Base-by-base conservation (phyloP, 306 rosid species). In the Lathyrus aphaca region DNA sequence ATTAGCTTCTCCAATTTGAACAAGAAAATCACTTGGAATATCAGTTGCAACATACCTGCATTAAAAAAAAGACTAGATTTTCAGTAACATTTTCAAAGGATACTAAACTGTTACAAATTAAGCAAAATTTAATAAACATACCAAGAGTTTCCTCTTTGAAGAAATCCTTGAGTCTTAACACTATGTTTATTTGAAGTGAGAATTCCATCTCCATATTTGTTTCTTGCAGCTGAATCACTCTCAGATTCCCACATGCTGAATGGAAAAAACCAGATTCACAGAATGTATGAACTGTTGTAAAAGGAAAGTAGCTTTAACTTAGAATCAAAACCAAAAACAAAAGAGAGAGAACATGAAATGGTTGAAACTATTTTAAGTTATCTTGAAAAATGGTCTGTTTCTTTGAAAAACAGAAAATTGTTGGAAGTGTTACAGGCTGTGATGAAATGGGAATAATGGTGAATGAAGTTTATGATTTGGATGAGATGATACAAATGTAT, bases 191-290 rank as follows among this genome's bases (percentile, higher is more conserved):
- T 82, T 69, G 92, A 86, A 79, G 82, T 65, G 53, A 86, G 78
- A 64, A 82, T 77, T 40, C 91, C 95, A 80, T 80, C 92, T 13
- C 83, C 91, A 72, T 81, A 95, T 44, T 84, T 87, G 58, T 88
- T 71, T 25, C 80, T 86, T 25, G 68, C 74, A 3, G 74, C 82
- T 16, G 87, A 87, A 68, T 95, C 96, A 5, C 60, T 80, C 68
- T 91, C 99, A 8, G 99, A 94, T 71, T 94, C 99, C 99, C 99
- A 94, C 99, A 94, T 94, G 81, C 4, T 56, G 60, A 19, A 54
- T 54, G 74, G 35, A 60, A 5, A 69, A 58, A 72, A 72, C 23
- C 48, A 70, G 77, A 78, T 68, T 55, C 74, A 44, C 66, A 65
- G 76, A 71, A 79, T 64, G 78, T 45, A 27, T 60, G 77, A 40